A percentile compares a stretch with the other conserved stretches of the same genome.
Evolutionary conservation across 1,284 basidiomycete genomes (phyloP).

Genomic region (Rhizoctonia solani): DNA sequence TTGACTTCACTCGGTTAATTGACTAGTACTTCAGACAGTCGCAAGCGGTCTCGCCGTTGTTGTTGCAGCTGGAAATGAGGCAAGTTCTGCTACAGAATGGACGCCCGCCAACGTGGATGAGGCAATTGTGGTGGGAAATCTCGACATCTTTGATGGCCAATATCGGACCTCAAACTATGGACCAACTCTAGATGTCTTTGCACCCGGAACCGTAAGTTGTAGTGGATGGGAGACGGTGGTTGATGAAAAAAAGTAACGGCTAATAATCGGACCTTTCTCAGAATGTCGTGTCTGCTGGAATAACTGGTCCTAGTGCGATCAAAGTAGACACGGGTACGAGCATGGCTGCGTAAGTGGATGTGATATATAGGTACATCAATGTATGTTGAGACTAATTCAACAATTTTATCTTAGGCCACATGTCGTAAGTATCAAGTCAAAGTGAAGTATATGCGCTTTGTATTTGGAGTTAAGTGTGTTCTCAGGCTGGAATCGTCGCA

Average conservation of each 20-base stretch:
- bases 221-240: too few species aligned
- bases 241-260: too few species aligned
- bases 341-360: conserved; percentile 18
- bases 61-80: conserved; percentile 8
- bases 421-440: conserved; percentile 12
- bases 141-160: conserved; percentile 12
- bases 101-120: conserved; percentile 10
- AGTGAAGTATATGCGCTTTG: neutral
- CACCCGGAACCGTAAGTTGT: conserved; percentile 23
- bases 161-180: conserved; percentile 23
- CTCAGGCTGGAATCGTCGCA: conserved; percentile 15
- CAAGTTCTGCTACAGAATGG: conserved; percentile 1
- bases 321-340: conserved; percentile 15
- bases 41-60: conserved; percentile 8
- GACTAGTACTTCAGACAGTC: too few species aligned
- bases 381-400: too few species aligned
- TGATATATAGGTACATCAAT: too few species aligned
- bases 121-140: conserved; percentile 25
- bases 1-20: too few species aligned
- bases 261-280: too few species aligned
- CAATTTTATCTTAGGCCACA: conserved; percentile 20
- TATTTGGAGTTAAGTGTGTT: neutral
- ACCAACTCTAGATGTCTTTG: conserved; percentile 13
- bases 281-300: neutral
- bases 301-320: conserved; percentile 1